These are phyloP conservation scores for Phlyctochytrium planicorne DNA, from an alignment of 192 early-diverging fungal species.

Conservation along the genomic window DNA sequence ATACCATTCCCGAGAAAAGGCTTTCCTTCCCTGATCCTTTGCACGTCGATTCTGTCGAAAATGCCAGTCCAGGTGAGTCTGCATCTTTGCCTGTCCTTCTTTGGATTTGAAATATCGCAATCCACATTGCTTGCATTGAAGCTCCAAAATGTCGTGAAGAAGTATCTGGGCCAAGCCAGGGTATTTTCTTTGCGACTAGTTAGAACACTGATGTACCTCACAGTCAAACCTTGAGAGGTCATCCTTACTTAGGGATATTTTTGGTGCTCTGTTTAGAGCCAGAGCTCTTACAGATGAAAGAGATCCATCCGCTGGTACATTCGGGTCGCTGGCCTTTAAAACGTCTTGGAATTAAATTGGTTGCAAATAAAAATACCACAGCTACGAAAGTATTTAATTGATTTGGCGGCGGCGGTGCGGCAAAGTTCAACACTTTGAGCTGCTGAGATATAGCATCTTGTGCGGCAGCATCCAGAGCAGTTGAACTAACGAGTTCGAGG, in stretches of 20 bases:
- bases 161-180: conserved; percentile 13
- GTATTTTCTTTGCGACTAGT: neutral
- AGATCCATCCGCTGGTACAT: too few relatives aligned
- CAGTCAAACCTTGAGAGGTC: too few relatives aligned
- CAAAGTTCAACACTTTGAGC: too few relatives aligned
- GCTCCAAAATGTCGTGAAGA: conserved; percentile 72
- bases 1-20: conserved; percentile 88
- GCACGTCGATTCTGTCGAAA: conserved; percentile 90
- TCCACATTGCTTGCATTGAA: conserved; percentile 93
- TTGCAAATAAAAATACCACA: too few relatives aligned
- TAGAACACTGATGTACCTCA: neutral
- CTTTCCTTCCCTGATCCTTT: conserved; percentile 79
- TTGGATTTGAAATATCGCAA: conserved; percentile 67
- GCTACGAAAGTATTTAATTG: too few relatives aligned
- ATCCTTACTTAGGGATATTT: too few relatives aligned
- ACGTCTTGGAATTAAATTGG: too few relatives aligned
- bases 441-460: neutral
- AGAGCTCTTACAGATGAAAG: too few relatives aligned
- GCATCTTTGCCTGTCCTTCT: conserved; percentile 71
- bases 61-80: conserved; percentile 91
- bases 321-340: too few relatives aligned
- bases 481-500: neutral
- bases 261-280: too few relatives aligned
- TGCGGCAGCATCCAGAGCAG: neutral
- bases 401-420: too few relatives aligned